Evolutionary conservation across 2,329 filamentous ascomycete species (phyloP).

Genomic region (Aureobasidium musti): DNA sequence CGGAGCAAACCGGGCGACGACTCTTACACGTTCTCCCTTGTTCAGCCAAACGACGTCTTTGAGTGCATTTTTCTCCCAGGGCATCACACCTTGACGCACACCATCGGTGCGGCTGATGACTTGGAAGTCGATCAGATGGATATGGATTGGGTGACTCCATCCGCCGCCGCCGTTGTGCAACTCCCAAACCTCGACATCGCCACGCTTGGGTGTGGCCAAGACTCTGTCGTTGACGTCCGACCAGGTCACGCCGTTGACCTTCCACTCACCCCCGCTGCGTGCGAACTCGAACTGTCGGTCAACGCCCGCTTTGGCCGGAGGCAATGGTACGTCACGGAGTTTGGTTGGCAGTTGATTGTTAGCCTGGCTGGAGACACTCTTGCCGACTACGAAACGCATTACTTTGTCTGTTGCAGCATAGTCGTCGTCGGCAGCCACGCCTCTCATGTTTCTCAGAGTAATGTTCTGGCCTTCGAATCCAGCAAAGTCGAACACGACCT

Average conservation of each 20-base stretch:
- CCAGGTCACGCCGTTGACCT: slow-evolving; percentile 31
- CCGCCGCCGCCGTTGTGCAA: slow-evolving; percentile 51
- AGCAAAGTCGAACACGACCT: slow-evolving; percentile 60
- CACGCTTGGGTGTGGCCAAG: slow-evolving; percentile 40
- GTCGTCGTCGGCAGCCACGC: slow-evolving; percentile 47
- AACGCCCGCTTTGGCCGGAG: no score
- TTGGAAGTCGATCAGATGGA: slow-evolving; percentile 49
- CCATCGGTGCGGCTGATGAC: slow-evolving; percentile 40
- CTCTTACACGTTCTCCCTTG: slow-evolving; percentile 53
- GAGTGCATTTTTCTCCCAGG: background rate
- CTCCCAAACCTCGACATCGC: slow-evolving; percentile 44
- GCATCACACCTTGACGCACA: background rate
- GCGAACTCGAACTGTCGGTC: no score
- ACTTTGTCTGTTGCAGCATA: slow-evolving; percentile 56
- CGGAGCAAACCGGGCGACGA: slow-evolving; percentile 51
- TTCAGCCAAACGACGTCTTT: slow-evolving; percentile 48
- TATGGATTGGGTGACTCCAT: slow-evolving; percentile 58
- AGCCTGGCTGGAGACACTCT: no score
- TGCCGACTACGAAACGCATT: slow-evolving; percentile 43
- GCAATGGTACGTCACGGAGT: no score
- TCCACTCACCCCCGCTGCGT: background rate
- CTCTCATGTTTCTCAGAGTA: slow-evolving; percentile 18
- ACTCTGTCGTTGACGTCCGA: slow-evolving; percentile 39
- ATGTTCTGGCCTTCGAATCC: slow-evolving; percentile 51
- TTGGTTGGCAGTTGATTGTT: no score